Conservation (phyloP, 192 early-diverging fungal genomes). For the Coemansia sp. region DNA sequence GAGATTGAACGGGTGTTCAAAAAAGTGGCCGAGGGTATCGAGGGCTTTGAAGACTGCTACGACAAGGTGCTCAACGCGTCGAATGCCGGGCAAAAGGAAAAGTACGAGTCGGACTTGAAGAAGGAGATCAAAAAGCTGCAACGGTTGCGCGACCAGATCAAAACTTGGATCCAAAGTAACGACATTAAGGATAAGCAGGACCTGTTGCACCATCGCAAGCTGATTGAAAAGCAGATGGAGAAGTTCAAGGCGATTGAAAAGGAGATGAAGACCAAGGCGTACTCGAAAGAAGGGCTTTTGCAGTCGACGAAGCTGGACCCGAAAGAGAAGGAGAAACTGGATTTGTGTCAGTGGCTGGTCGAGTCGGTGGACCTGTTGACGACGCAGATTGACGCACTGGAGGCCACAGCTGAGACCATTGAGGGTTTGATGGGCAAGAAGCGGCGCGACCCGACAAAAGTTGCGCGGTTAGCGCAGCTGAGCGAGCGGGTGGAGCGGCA, state of each 20-base stretch:
- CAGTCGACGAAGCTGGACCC: slow-evolving; percentile 85
- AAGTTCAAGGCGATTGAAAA: slow-evolving; percentile 96
- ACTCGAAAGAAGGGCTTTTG: slow-evolving; percentile 89
- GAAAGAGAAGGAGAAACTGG: slow-evolving; percentile 86
- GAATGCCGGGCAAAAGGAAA: slow-evolving; percentile 91
- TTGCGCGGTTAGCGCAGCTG: slow-evolving; percentile 67
- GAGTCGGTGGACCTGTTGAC: slow-evolving; percentile 77
- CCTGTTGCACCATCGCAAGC: slow-evolving; percentile 84
- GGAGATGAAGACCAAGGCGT: slow-evolving; percentile 99
- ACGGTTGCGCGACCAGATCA: slow-evolving; percentile 94
- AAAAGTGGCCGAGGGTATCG: slow-evolving; percentile 93
- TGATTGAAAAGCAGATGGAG: slow-evolving; percentile 99
- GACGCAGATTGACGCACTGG: slow-evolving; percentile 89
- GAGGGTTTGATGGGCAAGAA: slow-evolving; percentile 66
- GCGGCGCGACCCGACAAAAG: slow-evolving; percentile 75
- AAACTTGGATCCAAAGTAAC: slow-evolving; percentile 89
- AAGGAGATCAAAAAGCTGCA: slow-evolving; percentile 99
- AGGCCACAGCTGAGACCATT: slow-evolving; percentile 82
- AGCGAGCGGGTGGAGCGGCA: slow-evolving; percentile 83
- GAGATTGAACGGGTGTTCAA: slow-evolving; percentile 97
- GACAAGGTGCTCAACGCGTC: slow-evolving; percentile 81
- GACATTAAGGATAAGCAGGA: slow-evolving; percentile 97
- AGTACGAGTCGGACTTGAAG: slow-evolving; percentile 93
- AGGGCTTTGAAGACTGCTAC: slow-evolving; percentile 87
- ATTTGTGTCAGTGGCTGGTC: slow-evolving; percentile 81